Evolutionary conservation across 139 green algal species (phyloP), one percentile per base, ranked within the genome.

Genomic region (Micractinium conductrix): DNA sequence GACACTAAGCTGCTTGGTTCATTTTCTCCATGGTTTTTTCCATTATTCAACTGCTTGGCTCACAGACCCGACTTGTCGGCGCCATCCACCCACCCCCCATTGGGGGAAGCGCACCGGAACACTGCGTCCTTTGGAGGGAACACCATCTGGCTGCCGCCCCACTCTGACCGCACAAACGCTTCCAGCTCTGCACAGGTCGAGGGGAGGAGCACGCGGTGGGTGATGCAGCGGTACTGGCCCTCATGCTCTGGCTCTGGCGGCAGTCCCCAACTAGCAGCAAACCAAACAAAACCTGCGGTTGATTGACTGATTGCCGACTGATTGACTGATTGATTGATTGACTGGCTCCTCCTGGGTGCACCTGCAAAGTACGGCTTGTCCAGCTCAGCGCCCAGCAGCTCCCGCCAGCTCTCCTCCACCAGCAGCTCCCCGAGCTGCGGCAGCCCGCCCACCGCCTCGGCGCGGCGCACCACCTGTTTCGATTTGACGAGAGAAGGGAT

Each of bases 51-150:
- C n/a, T n/a, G n/a, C n/a, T n/a, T n/a, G n/a, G n/a, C n/a, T n/a
- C n/a, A n/a, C n/a, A n/a, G n/a, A n/a, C n/a, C n/a, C n/a, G n/a
- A n/a, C n/a, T n/a, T n/a, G n/a, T n/a, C n/a, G n/a, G n/a, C n/a
- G n/a, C n/a, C n/a, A n/a, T n/a, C n/a, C n/a, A n/a, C n/a, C n/a
- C 5, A 12, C 63, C 63, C 4, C 63, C 4, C 30, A 38, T 12
- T 3, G 37, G 12, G 5, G 63, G 33, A 40, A 12, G 4, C 70
- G 8, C 55, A 90, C 91, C 90, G 87, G 89, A 99, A 99, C 16
- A 98, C 90, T n/a, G 72, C 45, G 24, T 92, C 72, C 30, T 90
- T 85, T 2, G 94, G 90, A 0, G 96, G 96, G 85, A 94, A 99
- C 3, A 99, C 87, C 14, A 82, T 83, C 43, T 89, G 84, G 3